Conservation (phyloP, 352 stramenopile genomes). For the Phytophthora agathidicida region DNA sequence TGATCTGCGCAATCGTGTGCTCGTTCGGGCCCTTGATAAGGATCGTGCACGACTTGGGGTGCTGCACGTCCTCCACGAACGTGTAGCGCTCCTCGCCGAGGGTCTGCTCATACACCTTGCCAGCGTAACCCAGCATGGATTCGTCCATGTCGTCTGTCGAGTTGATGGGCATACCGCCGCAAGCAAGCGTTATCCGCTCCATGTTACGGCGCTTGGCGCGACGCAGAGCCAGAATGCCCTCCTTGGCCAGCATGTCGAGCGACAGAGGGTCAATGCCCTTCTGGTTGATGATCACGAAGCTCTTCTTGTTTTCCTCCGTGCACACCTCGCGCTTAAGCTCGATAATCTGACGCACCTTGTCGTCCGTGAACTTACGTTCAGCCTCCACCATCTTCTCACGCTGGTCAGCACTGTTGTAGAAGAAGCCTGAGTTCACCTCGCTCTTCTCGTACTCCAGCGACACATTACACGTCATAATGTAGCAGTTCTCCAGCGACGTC, state of each 20-base stretch:
- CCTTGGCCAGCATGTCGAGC: slow-evolving; percentile 99
- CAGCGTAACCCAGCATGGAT: slow-evolving; percentile 96
- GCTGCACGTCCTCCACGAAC: slow-evolving; percentile 98
- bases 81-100: slow-evolving; percentile 99
- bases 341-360: slow-evolving; percentile 97
- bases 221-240: slow-evolving; percentile 98
- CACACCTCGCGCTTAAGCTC: slow-evolving; percentile 99
- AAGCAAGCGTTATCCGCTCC: slow-evolving; percentile 99
- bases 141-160: slow-evolving; percentile 97
- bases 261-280: slow-evolving; percentile 99
- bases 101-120: slow-evolving; percentile 98
- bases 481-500: slow-evolving; percentile 95
- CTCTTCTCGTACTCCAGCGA: slow-evolving; percentile 99
- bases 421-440: slow-evolving; percentile 98
- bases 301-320: slow-evolving; percentile 95
- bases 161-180: slow-evolving; percentile 98
- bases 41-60: slow-evolving; percentile 97
- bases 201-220: slow-evolving; percentile 99
- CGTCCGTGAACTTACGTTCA: slow-evolving; percentile 95
- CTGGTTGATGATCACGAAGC: slow-evolving; percentile 99
- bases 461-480: slow-evolving; percentile 99
- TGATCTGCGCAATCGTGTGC: slow-evolving; percentile 99
- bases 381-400: slow-evolving; percentile 97
- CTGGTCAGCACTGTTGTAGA: slow-evolving; percentile 99
- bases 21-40: slow-evolving; percentile 99